Evolutionary conservation across 2,329 filamentous ascomycete genomes (phyloP).

Genomic region (Anisogramma anomala): DNA sequence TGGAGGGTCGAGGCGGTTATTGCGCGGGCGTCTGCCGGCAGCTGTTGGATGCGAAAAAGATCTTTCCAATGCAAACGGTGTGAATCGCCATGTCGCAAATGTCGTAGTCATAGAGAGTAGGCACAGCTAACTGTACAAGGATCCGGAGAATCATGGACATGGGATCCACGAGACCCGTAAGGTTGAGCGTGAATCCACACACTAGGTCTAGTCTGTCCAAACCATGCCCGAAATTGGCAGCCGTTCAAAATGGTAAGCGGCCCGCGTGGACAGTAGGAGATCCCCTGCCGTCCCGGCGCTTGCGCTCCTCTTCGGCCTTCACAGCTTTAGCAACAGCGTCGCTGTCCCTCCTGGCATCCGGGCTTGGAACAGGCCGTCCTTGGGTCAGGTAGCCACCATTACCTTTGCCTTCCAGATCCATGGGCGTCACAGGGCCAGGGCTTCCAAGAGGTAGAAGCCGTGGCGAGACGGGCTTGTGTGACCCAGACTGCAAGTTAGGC

Average conservation of each 20-base stretch:
- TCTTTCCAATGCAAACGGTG: no score
- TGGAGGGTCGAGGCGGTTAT: no score
- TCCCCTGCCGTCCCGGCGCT: constrained; percentile 21
- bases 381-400: constrained; percentile 27
- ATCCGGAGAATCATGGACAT: no score
- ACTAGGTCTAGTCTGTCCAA: no score
- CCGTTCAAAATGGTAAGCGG: constrained; percentile 20
- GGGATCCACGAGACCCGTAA: no score
- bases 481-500: constrained; percentile 23
- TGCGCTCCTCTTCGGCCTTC: constrained; percentile 23
- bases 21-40: no score
- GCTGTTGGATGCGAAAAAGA: no score
- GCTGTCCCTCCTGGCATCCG: constrained; percentile 16
- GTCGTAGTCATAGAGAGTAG: no score
- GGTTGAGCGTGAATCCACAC: no score
- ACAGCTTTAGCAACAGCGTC: constrained; percentile 22
- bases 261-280: constrained; percentile 25
- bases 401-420: constrained; percentile 38
- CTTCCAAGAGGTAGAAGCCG: constrained; percentile 42
- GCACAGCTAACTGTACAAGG: no score
- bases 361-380: constrained; percentile 13
- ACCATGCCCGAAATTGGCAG: no score
- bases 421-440: constrained; percentile 50
- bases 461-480: constrained; percentile 31
- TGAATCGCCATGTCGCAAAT: no score